Evolutionary conservation across 495 filamentous ascomycete genomes (phyloP).

Genomic region (Penicillium canescens): DNA sequence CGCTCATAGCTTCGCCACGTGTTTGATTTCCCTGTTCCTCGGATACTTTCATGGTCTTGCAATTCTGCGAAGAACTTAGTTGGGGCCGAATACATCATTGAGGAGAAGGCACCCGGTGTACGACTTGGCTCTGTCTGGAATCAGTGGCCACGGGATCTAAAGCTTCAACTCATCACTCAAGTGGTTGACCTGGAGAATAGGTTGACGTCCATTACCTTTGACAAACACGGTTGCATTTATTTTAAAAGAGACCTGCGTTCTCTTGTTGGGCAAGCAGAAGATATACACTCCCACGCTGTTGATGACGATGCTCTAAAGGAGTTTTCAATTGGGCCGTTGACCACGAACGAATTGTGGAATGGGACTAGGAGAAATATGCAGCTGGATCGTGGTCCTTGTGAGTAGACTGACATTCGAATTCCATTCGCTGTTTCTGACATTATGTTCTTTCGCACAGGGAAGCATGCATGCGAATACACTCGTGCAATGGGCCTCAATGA

Average conservation of each 20-base stretch:
- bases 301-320: conserved; percentile 2
- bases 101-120: conserved; percentile 37
- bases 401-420: conserved; percentile 8
- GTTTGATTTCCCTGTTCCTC: conserved; percentile 33
- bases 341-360: conserved; percentile 13
- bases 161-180: conserved; percentile 31
- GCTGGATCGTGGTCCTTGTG: conserved; percentile 22
- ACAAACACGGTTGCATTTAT: conserved; percentile 40
- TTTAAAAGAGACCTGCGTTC: conserved; percentile 37
- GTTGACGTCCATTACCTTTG: conserved; percentile 33
- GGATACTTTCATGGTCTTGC: conserved; percentile 34
- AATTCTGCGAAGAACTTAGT: conserved; percentile 29
- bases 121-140: conserved; percentile 36
- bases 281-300: conserved; percentile 11
- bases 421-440: conserved; percentile 5
- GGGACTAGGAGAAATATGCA: conserved; percentile 9
- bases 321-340: conserved; percentile 25
- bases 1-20: conserved; percentile 40
- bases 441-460: conserved; percentile 12
- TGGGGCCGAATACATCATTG: conserved; percentile 41
- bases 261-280: conserved; percentile 20
- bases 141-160: conserved; percentile 29
- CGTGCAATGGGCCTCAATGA: conserved; percentile 20
- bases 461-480: conserved; percentile 15
- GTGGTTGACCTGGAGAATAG: conserved; percentile 41